A percentile compares a stretch with the other conserved stretches of the same genome.
Evolutionary conservation across 1,284 basidiomycete genomes (phyloP).

Genomic region (Cronartium ribicola): DNA sequence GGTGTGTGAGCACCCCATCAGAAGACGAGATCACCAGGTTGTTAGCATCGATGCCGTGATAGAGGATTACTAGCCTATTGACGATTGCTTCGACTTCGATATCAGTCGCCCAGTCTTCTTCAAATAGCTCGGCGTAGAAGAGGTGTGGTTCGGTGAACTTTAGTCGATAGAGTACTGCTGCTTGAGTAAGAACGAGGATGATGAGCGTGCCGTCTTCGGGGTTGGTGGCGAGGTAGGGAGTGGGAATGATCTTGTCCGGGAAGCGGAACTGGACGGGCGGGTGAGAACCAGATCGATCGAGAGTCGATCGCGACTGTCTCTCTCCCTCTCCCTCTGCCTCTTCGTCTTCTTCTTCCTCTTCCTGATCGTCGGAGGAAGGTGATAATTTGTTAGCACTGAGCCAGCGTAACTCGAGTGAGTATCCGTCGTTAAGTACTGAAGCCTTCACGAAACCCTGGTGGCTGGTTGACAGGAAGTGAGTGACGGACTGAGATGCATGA

Average conservation of each 20-base stretch:
- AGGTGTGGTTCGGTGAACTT: constrained; percentile 32
- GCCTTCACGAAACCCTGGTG: constrained; percentile 22
- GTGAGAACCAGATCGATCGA: constrained; percentile 13
- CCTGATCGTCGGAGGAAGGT: neutral
- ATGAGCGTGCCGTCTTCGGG: constrained; percentile 9
- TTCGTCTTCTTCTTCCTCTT: neutral
- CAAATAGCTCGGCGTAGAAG: constrained; percentile 36
- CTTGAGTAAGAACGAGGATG: constrained; percentile 37
- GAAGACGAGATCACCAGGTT: constrained; percentile 38
- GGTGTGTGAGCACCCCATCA: constrained; percentile 33
- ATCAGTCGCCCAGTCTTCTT: constrained; percentile 29
- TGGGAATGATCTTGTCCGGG: constrained; percentile 25
- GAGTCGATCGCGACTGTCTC: neutral
- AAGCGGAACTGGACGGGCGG: constrained; percentile 37
- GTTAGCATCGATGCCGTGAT: constrained; percentile 31
- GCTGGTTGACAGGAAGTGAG: constrained; percentile 17
- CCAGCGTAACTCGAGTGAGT: constrained; percentile 33
- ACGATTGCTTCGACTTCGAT: constrained; percentile 37
- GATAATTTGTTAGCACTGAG: constrained; percentile 18
- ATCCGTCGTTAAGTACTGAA: constrained; percentile 25
- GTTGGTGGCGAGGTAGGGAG: constrained; percentile 24
- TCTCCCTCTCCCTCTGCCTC: neutral
- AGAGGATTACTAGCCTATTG: constrained; percentile 25
- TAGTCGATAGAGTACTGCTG: constrained; percentile 20
- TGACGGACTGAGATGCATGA: constrained; percentile 36